Base-by-base conservation (phyloP, 495 filamentous ascomycete genomes). In the Penicillium longicatenatum region DNA sequence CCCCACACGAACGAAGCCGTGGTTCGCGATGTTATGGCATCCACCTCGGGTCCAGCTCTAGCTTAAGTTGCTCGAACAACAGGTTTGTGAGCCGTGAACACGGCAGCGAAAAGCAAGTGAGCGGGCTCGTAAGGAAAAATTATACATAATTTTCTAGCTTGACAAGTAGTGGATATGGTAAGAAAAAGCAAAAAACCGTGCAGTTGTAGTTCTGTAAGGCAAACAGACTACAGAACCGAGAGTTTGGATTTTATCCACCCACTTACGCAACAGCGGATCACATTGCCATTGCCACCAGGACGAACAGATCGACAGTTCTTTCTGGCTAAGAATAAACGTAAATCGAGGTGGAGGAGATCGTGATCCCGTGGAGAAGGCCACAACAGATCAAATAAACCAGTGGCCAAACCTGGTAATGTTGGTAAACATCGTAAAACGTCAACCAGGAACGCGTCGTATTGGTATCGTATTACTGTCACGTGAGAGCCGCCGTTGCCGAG, bases 61-160 rank as follows among this genome's bases (percentile, higher is more conserved):
- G 14, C 19, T 16, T 21, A 12, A 46, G 48, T 50, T 57, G 55
- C 56, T 58, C 50, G 24, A 53, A 52, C 49, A 53, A 57, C 50
- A 37, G 50, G 50, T 52, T 37, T n/a, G 31, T 35, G 9, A 41
- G n/a, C 22, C 50, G 20, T 17, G 8, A 29, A 22, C 49, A 41
- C 39, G 35, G 39, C 12, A n/a, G 26, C 7, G n/a, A 30, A 45
- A 45, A 11, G 14, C 2, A n/a, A 39, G 37, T 39, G 12, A 14
- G 35, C 14, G 35, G 12, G 2, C 1, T n/a, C 12, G 11, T 39
- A 4, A 14, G 14, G 6, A 26, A 6, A 2, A 26, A 26, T 26
- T 26, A 26, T 26, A 6, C 2, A 26, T 3, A 2, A 26, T 26
- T 39, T 39, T n/a, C 12, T 39, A 39, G 37, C 19, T 9, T 45